Conservation (phyloP, 2,329 filamentous ascomycete species). For the Fusarium sp. region DNA sequence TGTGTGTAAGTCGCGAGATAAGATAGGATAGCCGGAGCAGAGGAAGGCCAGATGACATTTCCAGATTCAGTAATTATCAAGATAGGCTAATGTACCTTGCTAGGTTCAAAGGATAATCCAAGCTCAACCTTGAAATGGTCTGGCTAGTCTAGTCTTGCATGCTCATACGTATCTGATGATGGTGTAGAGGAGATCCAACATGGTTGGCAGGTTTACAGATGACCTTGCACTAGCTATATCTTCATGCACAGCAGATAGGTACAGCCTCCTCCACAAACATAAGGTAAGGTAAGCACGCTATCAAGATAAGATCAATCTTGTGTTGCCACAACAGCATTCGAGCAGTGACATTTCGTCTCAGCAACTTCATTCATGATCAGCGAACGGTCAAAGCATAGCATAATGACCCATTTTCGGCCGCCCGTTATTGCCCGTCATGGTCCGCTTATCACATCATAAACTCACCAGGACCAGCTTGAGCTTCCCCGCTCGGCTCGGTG, state of each 20-base stretch:
- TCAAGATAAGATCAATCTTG: conserved; percentile 28
- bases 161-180: conserved; percentile 1
- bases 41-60: conserved; percentile 4
- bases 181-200: conserved; percentile 21
- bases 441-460: conserved; percentile 32
- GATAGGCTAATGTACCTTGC: conserved; percentile 30
- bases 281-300: conserved; percentile 13
- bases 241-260: neutral
- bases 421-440: conserved; percentile 35
- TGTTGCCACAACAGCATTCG: neutral
- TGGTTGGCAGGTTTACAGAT: conserved; percentile 22
- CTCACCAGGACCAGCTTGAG: conserved; percentile 8
- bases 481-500: conserved; percentile 29
- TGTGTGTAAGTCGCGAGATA: conserved; percentile 10
- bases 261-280: conserved; percentile 25
- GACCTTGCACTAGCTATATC: conserved; percentile 1
- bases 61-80: conserved; percentile 6
- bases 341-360: neutral
- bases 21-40: conserved; percentile 8
- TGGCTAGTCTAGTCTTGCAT: conserved; percentile 6
- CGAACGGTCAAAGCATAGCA: neutral
- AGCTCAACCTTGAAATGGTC: conserved; percentile 12
- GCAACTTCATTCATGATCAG: neutral
- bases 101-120: conserved; percentile 10
- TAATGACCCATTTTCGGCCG: neutral